Conservation (phyloP, 495 filamentous ascomycete species). For the Xylaria sp. region DNA sequence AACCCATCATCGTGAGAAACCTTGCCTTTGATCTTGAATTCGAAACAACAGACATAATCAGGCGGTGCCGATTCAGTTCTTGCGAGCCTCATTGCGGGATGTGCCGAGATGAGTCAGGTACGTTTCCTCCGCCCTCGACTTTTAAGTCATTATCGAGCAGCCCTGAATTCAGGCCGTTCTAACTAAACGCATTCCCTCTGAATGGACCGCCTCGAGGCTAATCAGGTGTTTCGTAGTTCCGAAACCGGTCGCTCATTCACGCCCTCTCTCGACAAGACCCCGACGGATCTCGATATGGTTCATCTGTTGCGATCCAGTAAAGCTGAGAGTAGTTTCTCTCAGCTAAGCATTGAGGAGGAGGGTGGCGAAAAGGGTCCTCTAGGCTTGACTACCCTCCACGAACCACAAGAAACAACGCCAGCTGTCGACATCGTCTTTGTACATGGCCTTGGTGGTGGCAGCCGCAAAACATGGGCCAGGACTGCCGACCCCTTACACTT, state of each 20-base stretch:
- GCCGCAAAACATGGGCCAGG: slow-evolving; percentile 42
- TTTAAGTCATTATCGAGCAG: not conserved
- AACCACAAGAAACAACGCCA: slow-evolving; percentile 33
- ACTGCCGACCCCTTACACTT: slow-evolving; percentile 34
- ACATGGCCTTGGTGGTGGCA: slow-evolving; percentile 44
- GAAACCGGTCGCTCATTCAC: slow-evolving; percentile 15
- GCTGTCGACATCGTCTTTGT: slow-evolving; percentile 49
- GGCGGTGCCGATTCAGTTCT: slow-evolving; percentile 15
- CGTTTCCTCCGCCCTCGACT: slow-evolving; percentile 12
- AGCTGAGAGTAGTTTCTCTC: slow-evolving; percentile 10
- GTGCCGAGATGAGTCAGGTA: slow-evolving; percentile 13
- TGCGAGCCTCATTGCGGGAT: slow-evolving; percentile 16
- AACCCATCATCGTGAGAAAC: slow-evolving; percentile 9
- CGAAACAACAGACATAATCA: slow-evolving; percentile 6
- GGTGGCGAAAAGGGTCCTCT: slow-evolving; percentile 32
- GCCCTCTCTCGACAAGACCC: slow-evolving; percentile 15
- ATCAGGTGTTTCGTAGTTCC: slow-evolving; percentile 13
- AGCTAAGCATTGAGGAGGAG: slow-evolving; percentile 21
- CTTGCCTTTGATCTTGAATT: slow-evolving; percentile 4
- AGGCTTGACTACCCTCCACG: slow-evolving; percentile 48
- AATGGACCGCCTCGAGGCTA: slow-evolving; percentile 9
- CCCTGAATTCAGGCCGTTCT: not conserved
- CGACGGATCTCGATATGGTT: slow-evolving; percentile 3
- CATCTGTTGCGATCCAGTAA: slow-evolving; percentile 17
- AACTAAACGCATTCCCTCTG: not conserved